phyloP scores from a whole-genome alignment of 164 flowering plant genomes.

The Aristolochia contorta region DNA sequence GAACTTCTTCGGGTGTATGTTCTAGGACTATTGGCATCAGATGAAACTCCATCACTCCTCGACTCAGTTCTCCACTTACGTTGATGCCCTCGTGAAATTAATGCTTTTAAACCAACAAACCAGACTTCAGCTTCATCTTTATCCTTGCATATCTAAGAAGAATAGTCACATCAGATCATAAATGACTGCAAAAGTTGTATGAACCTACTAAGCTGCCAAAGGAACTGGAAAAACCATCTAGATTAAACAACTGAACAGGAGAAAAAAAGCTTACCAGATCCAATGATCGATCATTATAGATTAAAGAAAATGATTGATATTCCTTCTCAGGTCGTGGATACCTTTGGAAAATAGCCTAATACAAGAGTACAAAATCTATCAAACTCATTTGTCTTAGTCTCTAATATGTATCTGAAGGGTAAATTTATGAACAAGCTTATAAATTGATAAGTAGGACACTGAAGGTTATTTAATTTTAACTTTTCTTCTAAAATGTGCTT shows the following conservation, averaged over 20 bases:
- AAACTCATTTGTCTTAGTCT: too few species aligned
- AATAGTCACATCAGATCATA: constrained; percentile 6
- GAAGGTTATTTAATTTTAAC: too few species aligned
- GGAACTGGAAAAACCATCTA: not conserved
- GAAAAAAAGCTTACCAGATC: constrained; percentile 54
- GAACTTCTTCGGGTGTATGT: constrained; percentile 90
- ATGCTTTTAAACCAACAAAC: constrained; percentile 95
- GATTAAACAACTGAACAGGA: not conserved
- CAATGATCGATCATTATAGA: constrained; percentile 78
- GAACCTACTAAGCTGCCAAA: not conserved
- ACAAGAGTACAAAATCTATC: constrained; percentile 3
- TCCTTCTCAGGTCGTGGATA: constrained; percentile 97
- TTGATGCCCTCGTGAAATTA: constrained; percentile 78
- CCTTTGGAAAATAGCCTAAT: constrained; percentile 91
- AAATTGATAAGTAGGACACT: too few species aligned
- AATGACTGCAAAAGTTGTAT: constrained; percentile 4
- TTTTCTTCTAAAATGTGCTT: too few species aligned
- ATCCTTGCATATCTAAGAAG: constrained; percentile 86
- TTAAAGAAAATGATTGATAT: constrained; percentile 89
- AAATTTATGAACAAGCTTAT: too few species aligned
- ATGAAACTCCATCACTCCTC: constrained; percentile 89
- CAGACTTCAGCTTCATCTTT: constrained; percentile 99
- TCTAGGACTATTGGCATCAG: constrained; percentile 93
- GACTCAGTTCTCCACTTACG: constrained; percentile 91
- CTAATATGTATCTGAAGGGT: too few species aligned